Percentiles rank a stretch among this genome's conserved stretches.
phyloP scores from a whole-genome alignment of 192 early-diverging fungal genomes.

The Coemansia sp. region DNA sequence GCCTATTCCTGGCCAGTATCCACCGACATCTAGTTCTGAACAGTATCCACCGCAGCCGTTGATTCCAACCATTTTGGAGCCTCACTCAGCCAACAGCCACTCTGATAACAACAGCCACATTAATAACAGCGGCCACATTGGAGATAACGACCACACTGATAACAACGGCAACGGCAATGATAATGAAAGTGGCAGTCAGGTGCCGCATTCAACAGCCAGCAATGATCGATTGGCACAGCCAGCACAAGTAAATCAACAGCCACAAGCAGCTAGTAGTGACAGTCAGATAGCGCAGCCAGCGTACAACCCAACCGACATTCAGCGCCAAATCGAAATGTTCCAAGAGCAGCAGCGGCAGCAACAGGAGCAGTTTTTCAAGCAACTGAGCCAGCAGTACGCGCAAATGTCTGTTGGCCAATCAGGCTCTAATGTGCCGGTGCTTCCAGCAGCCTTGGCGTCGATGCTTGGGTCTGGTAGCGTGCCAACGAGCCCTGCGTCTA shows the following conservation, averaged over 20 bases:
- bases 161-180: not conserved
- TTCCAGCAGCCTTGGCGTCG: not conserved
- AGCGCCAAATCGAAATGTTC: constrained; percentile 42
- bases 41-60: not conserved
- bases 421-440: not conserved
- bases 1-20: not conserved
- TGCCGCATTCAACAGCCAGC: not conserved
- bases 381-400: constrained; percentile 38
- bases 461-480: not conserved
- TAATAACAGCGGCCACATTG: not conserved
- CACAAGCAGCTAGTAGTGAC: not conserved
- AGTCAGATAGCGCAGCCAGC: not conserved
- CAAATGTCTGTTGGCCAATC: constrained; percentile 14
- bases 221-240: not conserved
- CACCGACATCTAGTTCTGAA: not conserved
- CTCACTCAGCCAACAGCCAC: not conserved
- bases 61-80: not conserved
- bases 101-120: not conserved
- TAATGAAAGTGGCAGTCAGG: not conserved
- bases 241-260: not conserved
- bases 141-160: not conserved
- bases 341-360: constrained; percentile 50
- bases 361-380: constrained; percentile 45
- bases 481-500: not conserved
- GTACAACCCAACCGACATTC: constrained; percentile 13